phyloP scores from a whole-genome alignment of 2,329 filamentous ascomycete genomes.

The Mariannaea sp. region DNA sequence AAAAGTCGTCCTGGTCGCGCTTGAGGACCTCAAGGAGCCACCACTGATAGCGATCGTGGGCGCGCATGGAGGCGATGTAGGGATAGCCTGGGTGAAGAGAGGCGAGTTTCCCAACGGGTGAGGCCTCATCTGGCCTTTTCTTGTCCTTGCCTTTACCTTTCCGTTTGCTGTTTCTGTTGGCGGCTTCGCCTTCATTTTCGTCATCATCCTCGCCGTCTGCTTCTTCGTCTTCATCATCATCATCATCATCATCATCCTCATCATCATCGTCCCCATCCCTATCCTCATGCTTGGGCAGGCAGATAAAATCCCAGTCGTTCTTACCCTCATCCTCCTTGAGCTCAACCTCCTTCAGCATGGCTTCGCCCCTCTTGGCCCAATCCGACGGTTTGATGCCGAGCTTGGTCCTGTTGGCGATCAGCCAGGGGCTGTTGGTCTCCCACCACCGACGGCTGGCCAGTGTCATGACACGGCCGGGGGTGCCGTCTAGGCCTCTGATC shows the following conservation, averaged over 20 bases:
- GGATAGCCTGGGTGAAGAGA: conserved; percentile 26
- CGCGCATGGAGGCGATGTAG: conserved; percentile 27
- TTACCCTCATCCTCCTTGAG: conserved; percentile 24
- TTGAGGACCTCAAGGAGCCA: conserved; percentile 30
- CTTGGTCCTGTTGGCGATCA: conserved; percentile 25
- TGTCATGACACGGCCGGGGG: conserved; percentile 22
- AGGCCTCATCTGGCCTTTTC: not conserved
- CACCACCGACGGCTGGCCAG: conserved; percentile 28
- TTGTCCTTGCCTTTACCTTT: no score
- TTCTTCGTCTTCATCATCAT: not conserved
- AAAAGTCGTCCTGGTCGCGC: conserved; percentile 45
- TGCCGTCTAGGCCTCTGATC: conserved; percentile 24
- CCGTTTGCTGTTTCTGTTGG: not conserved
- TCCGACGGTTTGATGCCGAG: conserved; percentile 22
- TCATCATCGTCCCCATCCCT: not conserved
- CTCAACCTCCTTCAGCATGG: conserved; percentile 17
- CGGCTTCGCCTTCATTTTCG: not conserved
- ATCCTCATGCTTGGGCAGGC: not conserved
- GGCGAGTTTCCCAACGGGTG: conserved; percentile 23
- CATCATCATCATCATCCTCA: not conserved
- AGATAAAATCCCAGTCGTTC: conserved; percentile 32
- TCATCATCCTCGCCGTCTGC: not conserved
- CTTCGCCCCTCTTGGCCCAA: conserved; percentile 31
- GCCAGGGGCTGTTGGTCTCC: conserved; percentile 26
- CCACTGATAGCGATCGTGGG: conserved; percentile 21